These are phyloP conservation scores for Rhizopogon rudus DNA, from an alignment of 768 basidiomycete genomes.

Conservation along the genomic window DNA sequence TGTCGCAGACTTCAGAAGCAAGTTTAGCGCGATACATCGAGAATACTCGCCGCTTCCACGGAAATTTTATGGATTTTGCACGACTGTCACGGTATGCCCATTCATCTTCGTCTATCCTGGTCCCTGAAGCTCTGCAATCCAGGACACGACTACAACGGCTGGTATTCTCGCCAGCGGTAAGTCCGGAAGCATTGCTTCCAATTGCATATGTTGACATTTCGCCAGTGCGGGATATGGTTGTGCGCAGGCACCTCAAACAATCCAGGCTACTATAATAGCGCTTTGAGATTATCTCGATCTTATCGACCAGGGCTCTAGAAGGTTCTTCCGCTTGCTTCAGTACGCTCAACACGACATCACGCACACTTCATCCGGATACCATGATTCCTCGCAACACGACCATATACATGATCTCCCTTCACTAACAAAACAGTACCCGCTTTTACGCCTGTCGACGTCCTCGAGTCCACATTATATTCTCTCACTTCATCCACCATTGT, in stretches of 20 bases:
- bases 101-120: not conserved
- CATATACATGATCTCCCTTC: not conserved
- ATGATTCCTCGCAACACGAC: not conserved
- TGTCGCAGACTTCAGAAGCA: constrained; percentile 56
- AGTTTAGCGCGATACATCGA: constrained; percentile 72
- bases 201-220: constrained; percentile 3
- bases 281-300: not conserved
- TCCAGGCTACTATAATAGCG: constrained; percentile 54
- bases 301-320: not conserved
- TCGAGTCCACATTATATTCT: not conserved
- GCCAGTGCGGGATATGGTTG: constrained; percentile 76
- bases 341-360: not conserved
- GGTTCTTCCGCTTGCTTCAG: not conserved
- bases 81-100: constrained; percentile 59
- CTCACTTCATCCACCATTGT: not conserved
- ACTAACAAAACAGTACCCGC: not conserved
- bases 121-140: not conserved
- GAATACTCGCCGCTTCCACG: constrained; percentile 71
- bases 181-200: constrained; percentile 17
- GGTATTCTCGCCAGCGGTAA: constrained; percentile 74
- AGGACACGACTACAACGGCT: constrained; percentile 68
- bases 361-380: not conserved
- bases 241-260: constrained; percentile 71
- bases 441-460: not conserved
- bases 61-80: constrained; percentile 76